Conservation (phyloP, 2,329 filamentous ascomycete species). For the Huntiella moniliformis region DNA sequence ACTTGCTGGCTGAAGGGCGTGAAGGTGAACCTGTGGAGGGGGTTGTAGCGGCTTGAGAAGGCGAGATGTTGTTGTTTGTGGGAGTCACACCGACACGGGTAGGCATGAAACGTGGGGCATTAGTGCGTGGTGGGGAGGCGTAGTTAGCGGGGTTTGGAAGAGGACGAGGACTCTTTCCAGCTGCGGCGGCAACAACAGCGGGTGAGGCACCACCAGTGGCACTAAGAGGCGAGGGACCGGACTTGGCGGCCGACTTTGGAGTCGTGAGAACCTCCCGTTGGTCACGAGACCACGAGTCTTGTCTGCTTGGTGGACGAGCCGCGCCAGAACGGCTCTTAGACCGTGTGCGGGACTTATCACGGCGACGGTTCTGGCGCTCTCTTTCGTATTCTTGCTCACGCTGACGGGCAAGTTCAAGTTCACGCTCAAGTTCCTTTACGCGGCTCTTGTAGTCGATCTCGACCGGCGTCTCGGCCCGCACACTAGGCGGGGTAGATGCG, state of each 20-base stretch:
- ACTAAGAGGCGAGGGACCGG: slow-evolving; percentile 19
- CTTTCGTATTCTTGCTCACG: slow-evolving; percentile 44
- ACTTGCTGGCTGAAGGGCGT: slow-evolving; percentile 39
- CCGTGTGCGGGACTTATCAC: slow-evolving; percentile 13
- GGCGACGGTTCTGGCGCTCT: slow-evolving; percentile 29
- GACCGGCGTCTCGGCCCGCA: slow-evolving; percentile 18
- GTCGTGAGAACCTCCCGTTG: slow-evolving; percentile 44
- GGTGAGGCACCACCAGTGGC: slow-evolving; percentile 19
- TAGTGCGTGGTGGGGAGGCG: slow-evolving; percentile 12
- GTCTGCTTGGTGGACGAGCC: slow-evolving; percentile 28
- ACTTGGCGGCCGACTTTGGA: slow-evolving; percentile 3
- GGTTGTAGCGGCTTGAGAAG: slow-evolving; percentile 23
- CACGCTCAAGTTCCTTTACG: slow-evolving; percentile 61
- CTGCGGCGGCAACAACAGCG: slow-evolving; percentile 20
- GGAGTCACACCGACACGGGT: slow-evolving; percentile 12
- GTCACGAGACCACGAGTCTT: slow-evolving; percentile 45
- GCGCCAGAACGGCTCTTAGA: slow-evolving; percentile 26
- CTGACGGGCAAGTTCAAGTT: slow-evolving; percentile 43
- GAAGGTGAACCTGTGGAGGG: slow-evolving; percentile 25
- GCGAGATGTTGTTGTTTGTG: slow-evolving; percentile 20
- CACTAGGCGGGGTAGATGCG: slow-evolving; percentile 41
- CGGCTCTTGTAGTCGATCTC: slow-evolving; percentile 39
- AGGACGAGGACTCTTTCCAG: slow-evolving; percentile 18
- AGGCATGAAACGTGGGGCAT: slow-evolving; percentile 10
- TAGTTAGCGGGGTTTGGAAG: slow-evolving; percentile 31